Percentiles rank a stretch among this genome's conserved stretches.
phyloP scores from a whole-genome alignment of 139 green algal genomes.

The Spirogloea muscicola region DNA sequence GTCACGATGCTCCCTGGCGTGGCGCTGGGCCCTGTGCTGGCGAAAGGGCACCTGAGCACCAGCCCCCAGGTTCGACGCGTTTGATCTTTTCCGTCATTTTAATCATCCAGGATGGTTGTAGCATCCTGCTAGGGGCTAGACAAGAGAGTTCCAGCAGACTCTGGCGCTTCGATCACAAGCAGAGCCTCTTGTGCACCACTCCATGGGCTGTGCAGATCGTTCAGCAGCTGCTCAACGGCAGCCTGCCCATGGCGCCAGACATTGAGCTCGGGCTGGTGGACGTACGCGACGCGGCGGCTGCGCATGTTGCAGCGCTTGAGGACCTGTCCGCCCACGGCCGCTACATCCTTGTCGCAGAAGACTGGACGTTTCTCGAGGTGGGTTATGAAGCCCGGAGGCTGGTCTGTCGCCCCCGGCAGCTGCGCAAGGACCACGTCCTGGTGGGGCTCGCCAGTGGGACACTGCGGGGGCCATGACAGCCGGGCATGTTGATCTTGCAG shows the following conservation, averaged over 20 bases:
- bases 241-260: conserved; percentile 7
- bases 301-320: conserved; percentile 18
- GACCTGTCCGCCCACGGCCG: background rate
- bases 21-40: conserved; percentile 63
- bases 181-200: too few relatives aligned
- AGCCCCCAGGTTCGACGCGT: conserved; percentile 14
- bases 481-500: too few relatives aligned
- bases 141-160: too few relatives aligned
- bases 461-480: too few relatives aligned
- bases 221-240: conserved; percentile 13
- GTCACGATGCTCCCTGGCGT: conserved; percentile 71
- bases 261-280: conserved; percentile 14
- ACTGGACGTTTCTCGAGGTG: conserved; percentile 1
- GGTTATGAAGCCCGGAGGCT: too few relatives aligned
- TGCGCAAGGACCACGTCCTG: too few relatives aligned
- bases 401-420: too few relatives aligned
- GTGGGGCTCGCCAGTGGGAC: too few relatives aligned
- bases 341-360: conserved; percentile 9
- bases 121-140: too few relatives aligned
- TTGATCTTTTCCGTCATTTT: too few relatives aligned
- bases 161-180: too few relatives aligned
- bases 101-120: too few relatives aligned
- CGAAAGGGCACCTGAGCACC: conserved; percentile 11
- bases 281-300: conserved; percentile 3
- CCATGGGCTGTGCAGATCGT: conserved; percentile 18